Conservation (phyloP, 1,139 yeast genomes). For the Yamadazyma dushanensis region DNA sequence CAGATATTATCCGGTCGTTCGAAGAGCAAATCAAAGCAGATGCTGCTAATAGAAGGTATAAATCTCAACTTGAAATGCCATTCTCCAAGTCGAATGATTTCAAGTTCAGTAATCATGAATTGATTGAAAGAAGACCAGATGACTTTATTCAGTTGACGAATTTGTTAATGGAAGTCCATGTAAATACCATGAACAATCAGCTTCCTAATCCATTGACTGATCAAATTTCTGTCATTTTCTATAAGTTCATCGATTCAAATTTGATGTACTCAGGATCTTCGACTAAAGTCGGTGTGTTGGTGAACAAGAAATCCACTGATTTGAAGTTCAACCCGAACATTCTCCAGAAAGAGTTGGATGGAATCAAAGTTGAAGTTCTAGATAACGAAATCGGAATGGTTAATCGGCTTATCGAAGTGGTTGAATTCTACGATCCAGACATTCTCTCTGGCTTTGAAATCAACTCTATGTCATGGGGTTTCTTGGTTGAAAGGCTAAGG, state of each 20-base stretch:
- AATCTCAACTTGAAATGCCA: constrained; percentile 53
- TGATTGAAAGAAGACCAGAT: constrained; percentile 42
- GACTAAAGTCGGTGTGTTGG: constrained; percentile 20
- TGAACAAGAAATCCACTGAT: constrained; percentile 9
- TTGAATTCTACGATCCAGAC: constrained; percentile 78
- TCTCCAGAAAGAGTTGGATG: constrained; percentile 5
- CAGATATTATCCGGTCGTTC: constrained; percentile 22
- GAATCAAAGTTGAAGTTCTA: constrained; percentile 31
- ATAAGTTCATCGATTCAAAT: constrained; percentile 56
- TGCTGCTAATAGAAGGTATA: constrained; percentile 19
- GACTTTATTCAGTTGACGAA: constrained; percentile 52
- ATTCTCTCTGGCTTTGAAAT: constrained; percentile 84
- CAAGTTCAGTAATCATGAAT: constrained; percentile 33
- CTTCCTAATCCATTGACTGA: constrained; percentile 71
- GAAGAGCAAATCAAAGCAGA: constrained; percentile 17
- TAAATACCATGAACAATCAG: constrained; percentile 46
- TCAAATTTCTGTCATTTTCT: constrained; percentile 57
- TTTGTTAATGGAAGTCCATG: constrained; percentile 67
- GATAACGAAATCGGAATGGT: constrained; percentile 58
- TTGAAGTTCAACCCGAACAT: neutral
- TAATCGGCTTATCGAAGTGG: constrained; percentile 52
- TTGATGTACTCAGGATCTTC: constrained; percentile 21
- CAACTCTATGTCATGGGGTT: constrained; percentile 87
- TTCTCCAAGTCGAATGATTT: constrained; percentile 39
- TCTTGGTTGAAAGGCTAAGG: constrained; percentile 65